Percentiles rank a stretch among this genome's conserved stretches.
These are phyloP conservation scores for Platismatia glauca DNA, from an alignment of 495 filamentous ascomycete species.

Conservation along the genomic window DNA sequence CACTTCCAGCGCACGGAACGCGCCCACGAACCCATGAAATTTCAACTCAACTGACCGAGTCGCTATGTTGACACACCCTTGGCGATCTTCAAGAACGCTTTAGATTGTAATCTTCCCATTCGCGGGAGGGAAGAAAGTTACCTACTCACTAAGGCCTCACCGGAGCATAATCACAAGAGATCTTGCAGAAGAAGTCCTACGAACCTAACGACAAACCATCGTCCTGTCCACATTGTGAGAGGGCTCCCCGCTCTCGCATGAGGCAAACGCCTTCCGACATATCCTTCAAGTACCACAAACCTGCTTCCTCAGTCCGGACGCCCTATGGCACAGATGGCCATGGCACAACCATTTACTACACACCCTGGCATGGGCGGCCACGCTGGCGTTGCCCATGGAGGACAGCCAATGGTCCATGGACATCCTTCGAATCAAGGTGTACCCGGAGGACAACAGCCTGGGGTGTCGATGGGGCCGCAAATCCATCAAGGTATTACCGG, in stretches of 20 bases:
- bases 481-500: constrained; percentile 80
- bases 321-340: constrained; percentile 54
- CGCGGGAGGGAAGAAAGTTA: neutral
- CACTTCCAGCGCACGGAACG: constrained; percentile 8
- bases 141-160: neutral
- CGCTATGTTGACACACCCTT: constrained; percentile 13
- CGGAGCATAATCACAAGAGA: constrained; percentile 5
- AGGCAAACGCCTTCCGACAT: constrained; percentile 15
- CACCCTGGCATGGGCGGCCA: constrained; percentile 66
- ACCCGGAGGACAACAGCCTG: constrained; percentile 44
- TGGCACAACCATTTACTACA: constrained; percentile 61
- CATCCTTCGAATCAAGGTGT: constrained; percentile 64
- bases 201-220: neutral
- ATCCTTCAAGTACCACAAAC: constrained; percentile 28
- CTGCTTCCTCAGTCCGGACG: constrained; percentile 20
- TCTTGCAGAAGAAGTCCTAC: neutral
- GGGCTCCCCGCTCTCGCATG: neutral
- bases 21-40: constrained; percentile 12
- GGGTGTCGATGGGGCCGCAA: constrained; percentile 58
- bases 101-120: neutral
- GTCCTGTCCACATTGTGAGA: neutral
- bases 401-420: constrained; percentile 62
- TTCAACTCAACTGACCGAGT: constrained; percentile 3
- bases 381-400: constrained; percentile 56
- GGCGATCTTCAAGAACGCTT: constrained; percentile 1